Conservation (phyloP, 345 rosid genomes). For the Combretum micranthum region DNA sequence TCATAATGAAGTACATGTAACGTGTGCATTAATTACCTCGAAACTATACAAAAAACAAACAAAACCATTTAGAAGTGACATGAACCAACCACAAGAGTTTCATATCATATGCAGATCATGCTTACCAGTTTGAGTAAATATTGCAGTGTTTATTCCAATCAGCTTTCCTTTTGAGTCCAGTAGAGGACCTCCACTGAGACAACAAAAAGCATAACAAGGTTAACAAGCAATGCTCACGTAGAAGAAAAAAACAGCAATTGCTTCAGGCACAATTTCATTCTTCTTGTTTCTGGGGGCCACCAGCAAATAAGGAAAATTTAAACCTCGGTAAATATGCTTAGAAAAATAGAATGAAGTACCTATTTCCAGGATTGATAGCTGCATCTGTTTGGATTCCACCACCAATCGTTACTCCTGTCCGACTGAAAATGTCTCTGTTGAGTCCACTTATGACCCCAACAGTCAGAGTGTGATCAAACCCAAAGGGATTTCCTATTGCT, state of each 20-base stretch:
- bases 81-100: too few species aligned
- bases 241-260: too few species aligned
- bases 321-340: not conserved
- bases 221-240: too few species aligned
- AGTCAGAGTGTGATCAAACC: slow-evolving; percentile 94
- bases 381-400: slow-evolving; percentile 99
- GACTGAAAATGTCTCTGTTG: slow-evolving; percentile 84
- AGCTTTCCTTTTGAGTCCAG: slow-evolving; percentile 85
- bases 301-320: not conserved
- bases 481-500: slow-evolving; percentile 96
- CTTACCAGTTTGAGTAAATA: slow-evolving; percentile 83
- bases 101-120: too few species aligned
- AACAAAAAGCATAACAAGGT: not conserved
- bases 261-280: too few species aligned
- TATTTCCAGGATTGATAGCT: slow-evolving; percentile 96
- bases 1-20: too few species aligned
- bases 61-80: too few species aligned
- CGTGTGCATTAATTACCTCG: too few species aligned
- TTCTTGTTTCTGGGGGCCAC: too few species aligned
- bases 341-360: slow-evolving; percentile 27
- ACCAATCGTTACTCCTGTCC: slow-evolving; percentile 85
- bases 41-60: too few species aligned
- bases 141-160: slow-evolving; percentile 91
- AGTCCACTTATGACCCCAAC: slow-evolving; percentile 91
- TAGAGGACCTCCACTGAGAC: slow-evolving; percentile 86